Evolutionary conservation across 805 yeast species (phyloP), one percentile per base, ranked within the genome.

Genomic region (Candida nanaspora): DNA sequence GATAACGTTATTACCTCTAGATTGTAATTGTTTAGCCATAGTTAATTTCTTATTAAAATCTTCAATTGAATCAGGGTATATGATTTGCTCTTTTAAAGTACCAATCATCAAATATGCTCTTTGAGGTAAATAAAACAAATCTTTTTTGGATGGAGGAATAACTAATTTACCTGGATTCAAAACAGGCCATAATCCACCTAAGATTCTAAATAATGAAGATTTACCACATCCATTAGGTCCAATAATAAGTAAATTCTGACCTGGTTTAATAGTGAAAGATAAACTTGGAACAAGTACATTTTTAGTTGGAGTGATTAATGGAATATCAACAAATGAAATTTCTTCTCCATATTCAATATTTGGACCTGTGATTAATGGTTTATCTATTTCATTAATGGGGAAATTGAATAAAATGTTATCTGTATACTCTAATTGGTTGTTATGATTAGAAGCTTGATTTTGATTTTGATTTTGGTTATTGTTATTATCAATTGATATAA

Each of bases 171-270:
- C 81, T 1, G 69, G 66, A 11, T 64, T 60, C 35, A 72, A 67
- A 18, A 88, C 80, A 3, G 93, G 95, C 98, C 98, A 89, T 49
- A 89, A 69, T 0, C 96, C 96, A 41, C 97, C 96, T 36, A 89
- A 71, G 53, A 89, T 76, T 56, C 98, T 75, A 61, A 89, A 89
- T 42, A 89, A 66, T 0, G 97, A 89, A 0, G 96, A 88, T 63
- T 89, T 89, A 22, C 98, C 98, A 47, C 95, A 85, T 1, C 98
- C 98, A 56, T 89, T 89, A 13, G 97, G 97, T 0, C 98, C 98
- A 9, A 91, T 88, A 56, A 89, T 88, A 40, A 89, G 69, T 38
- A 89, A 67, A 61, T 89, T 93, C 39, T 88, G 81, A 28, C 96
- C 96, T 27, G 77, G 82, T 46, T 81, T 75, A 40, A 89, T 75